A percentile compares a stretch with the other conserved stretches of the same genome.
Evolutionary conservation across 202 grass and related monocot species (phyloP).

Genomic region (Setaria viridis): DNA sequence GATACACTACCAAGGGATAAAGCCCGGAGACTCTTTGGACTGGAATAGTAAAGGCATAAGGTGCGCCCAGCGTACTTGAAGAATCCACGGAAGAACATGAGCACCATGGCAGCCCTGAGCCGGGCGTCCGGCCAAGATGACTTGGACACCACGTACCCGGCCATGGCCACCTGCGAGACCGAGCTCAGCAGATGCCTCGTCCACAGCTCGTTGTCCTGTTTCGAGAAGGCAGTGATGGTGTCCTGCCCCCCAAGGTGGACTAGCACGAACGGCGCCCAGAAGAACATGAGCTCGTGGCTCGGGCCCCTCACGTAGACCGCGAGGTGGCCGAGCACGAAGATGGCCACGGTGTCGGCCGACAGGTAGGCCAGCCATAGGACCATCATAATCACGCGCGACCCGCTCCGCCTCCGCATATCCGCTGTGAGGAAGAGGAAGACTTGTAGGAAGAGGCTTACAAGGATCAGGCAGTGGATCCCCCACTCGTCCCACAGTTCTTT

Average conservation of each 20-base stretch:
- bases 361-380: neutral
- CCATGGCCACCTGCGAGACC: neutral
- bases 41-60: neutral
- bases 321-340: neutral
- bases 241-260: slow-evolving; percentile 6
- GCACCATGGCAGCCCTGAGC: neutral
- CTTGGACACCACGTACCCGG: neutral
- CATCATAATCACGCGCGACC: fast-evolving
- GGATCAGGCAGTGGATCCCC: slow-evolving; percentile 4
- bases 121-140: neutral
- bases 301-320: neutral
- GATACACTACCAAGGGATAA: fast-evolving
- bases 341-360: neutral
- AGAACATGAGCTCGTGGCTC: neutral
- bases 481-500: neutral
- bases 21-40: too few relatives aligned
- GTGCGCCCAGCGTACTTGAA: neutral
- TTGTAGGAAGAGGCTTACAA: neutral
- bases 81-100: neutral
- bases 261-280: neutral
- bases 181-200: neutral
- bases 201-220: slow-evolving; percentile 6
- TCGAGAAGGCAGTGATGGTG: neutral
- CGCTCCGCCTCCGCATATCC: neutral
- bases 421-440: neutral